A percentile compares a stretch with the other conserved stretches of the same genome.
Evolutionary conservation across 495 filamentous ascomycete species (phyloP).

Genomic region (Elasticomyces elasticus): DNA sequence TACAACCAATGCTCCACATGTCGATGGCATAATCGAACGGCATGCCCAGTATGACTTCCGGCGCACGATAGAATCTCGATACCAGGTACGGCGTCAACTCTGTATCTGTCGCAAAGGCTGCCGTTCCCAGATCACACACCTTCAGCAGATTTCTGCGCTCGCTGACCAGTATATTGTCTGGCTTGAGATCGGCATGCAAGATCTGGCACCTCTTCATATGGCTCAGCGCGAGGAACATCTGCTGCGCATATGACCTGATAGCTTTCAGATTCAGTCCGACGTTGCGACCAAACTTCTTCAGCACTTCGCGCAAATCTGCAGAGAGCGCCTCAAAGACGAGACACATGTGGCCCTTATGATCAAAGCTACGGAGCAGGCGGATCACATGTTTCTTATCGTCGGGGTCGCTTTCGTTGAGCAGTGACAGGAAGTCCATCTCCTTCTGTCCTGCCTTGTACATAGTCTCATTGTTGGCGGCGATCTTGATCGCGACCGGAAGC

Average conservation of each 20-base stretch:
- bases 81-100: constrained; percentile 90
- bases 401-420: constrained; percentile 70
- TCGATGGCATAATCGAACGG: constrained; percentile 90
- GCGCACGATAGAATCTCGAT: constrained; percentile 92
- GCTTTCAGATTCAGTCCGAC: constrained; percentile 80
- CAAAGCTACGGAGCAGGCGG: constrained; percentile 73
- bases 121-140: constrained; percentile 91
- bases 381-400: constrained; percentile 90
- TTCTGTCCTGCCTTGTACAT: constrained; percentile 89
- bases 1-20: constrained; percentile 96
- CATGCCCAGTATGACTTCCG: constrained; percentile 94
- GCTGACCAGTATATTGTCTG: constrained; percentile 83
- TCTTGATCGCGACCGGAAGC: constrained; percentile 76
- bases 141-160: constrained; percentile 78
- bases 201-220: constrained; percentile 85
- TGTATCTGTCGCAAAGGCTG: constrained; percentile 77
- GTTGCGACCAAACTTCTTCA: constrained; percentile 93
- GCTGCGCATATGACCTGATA: constrained; percentile 78
- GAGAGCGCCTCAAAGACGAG: constrained; percentile 94
- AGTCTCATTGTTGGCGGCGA: constrained; percentile 88
- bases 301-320: constrained; percentile 85
- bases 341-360: constrained; percentile 90
- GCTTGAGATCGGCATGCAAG: constrained; percentile 90
- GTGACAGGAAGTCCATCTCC: constrained; percentile 82
- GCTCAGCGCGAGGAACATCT: constrained; percentile 82